Percentiles rank a stretch among this genome's conserved stretches.
phyloP scores from a whole-genome alignment of 306 rosid genomes.

The Fragaria vesca region DNA sequence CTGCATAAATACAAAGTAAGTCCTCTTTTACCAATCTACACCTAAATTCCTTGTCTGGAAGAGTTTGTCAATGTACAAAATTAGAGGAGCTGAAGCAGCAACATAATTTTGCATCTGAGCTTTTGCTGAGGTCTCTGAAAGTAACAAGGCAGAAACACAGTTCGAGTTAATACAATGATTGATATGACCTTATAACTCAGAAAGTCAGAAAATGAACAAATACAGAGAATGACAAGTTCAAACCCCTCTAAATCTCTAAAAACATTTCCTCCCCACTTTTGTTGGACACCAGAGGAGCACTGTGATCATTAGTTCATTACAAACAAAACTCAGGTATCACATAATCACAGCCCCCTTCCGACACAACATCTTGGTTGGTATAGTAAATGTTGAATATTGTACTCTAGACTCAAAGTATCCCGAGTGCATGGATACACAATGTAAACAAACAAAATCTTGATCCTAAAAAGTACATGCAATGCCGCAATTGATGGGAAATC shows the following conservation, averaged over 20 bases:
- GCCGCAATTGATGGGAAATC: background rate
- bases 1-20: background rate
- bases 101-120: constrained; percentile 69
- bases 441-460: background rate
- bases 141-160: constrained; percentile 14
- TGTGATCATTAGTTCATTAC: background rate
- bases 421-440: background rate
- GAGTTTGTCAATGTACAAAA: constrained; percentile 71
- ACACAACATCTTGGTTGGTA: background rate
- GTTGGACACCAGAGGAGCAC: background rate
- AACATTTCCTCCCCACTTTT: background rate
- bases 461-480: background rate
- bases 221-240: background rate
- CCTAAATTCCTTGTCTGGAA: constrained; percentile 76
- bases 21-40: constrained; percentile 61
- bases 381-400: background rate
- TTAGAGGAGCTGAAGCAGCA: constrained; percentile 56
- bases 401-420: background rate
- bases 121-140: constrained; percentile 70
- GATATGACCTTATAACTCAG: no score
- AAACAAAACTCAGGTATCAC: background rate
- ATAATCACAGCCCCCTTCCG: background rate
- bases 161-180: background rate
- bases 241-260: background rate
- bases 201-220: background rate